phyloP scores from a whole-genome alignment of 331 rosid species.

The Rosa hybrid region DNA sequence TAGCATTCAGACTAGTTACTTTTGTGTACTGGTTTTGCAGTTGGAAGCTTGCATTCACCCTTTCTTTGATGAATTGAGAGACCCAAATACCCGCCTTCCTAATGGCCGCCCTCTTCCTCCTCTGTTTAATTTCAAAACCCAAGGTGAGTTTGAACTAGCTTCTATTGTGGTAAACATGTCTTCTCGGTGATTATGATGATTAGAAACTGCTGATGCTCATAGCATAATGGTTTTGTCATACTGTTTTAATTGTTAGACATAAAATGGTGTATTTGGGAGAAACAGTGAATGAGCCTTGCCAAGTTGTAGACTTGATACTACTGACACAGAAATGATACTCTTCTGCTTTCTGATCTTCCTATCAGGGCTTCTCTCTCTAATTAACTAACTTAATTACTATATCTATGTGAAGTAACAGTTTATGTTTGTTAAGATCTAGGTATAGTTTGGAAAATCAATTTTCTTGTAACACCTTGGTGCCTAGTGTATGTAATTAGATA shows the following conservation, averaged over 20 bases:
- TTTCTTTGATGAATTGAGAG: slow-evolving; percentile 81
- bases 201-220: background rate
- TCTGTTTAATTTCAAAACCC: slow-evolving; percentile 71
- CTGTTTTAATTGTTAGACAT: background rate
- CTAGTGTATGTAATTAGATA: background rate
- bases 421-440: background rate
- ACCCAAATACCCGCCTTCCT: slow-evolving; percentile 79
- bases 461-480: background rate
- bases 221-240: background rate
- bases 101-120: slow-evolving; percentile 92
- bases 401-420: background rate
- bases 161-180: background rate
- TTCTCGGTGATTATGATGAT: background rate
- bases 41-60: slow-evolving; percentile 87
- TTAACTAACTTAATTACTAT: background rate
- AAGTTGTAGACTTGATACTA: background rate
- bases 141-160: slow-evolving; percentile 40
- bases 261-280: background rate
- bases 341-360: background rate
- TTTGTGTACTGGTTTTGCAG: slow-evolving; percentile 33
- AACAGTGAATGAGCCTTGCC: background rate
- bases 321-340: background rate
- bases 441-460: background rate
- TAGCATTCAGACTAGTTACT: background rate
- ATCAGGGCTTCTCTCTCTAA: background rate